Evolutionary conservation across 1,284 basidiomycete genomes (phyloP).

Genomic region (Afroboletus lepidellus): DNA sequence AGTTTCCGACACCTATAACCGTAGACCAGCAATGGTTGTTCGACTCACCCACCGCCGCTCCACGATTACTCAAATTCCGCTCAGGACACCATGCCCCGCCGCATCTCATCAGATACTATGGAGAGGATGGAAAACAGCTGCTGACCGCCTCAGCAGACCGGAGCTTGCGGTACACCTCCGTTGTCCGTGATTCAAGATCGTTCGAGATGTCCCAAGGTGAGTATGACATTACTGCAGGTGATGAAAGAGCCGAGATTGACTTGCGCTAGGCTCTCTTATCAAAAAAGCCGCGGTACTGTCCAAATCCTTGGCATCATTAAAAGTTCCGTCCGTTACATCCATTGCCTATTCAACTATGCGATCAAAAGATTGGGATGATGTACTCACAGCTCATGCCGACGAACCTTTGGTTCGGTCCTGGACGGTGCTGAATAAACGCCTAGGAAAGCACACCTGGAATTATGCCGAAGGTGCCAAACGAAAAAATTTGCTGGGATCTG

Average conservation of each 20-base stretch:
- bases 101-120: conserved; percentile 92
- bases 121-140: conserved; percentile 93
- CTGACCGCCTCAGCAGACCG: conserved; percentile 87
- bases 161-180: conserved; percentile 84
- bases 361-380: conserved; percentile 97
- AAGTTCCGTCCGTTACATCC: conserved; percentile 76
- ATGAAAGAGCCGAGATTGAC: background rate
- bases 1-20: conserved; percentile 8
- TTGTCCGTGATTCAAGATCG: conserved; percentile 90
- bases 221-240: background rate
- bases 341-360: conserved; percentile 80
- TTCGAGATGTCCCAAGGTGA: conserved; percentile 94
- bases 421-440: conserved; percentile 79
- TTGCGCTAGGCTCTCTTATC: conserved; percentile 64
- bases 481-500: conserved; percentile 53
- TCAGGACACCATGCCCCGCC: conserved; percentile 93
- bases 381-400: conserved; percentile 85
- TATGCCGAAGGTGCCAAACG: conserved; percentile 47
- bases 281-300: conserved; percentile 84
- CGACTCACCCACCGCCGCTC: conserved; percentile 84
- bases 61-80: conserved; percentile 87
- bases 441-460: conserved; percentile 73
- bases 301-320: conserved; percentile 77
- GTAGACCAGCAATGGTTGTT: conserved; percentile 90
- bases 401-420: conserved; percentile 82